A percentile compares a stretch with the other conserved stretches of the same genome.
These are phyloP conservation scores for Solanum tarijense DNA, from an alignment of 257 asterid species.

Conservation along the genomic window DNA sequence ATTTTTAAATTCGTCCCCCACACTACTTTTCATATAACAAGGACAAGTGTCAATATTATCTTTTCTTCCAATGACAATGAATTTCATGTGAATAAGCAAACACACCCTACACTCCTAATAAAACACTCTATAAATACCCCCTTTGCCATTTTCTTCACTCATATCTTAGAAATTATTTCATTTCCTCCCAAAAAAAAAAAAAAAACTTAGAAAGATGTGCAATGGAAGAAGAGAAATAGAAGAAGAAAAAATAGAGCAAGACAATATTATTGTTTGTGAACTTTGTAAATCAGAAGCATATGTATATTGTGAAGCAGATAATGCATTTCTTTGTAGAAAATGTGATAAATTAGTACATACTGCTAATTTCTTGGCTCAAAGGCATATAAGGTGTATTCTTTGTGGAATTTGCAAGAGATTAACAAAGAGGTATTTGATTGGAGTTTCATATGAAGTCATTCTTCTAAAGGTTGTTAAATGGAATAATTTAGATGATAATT, in stretches of 20 bases:
- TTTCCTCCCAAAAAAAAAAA: background rate
- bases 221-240: slow-evolving; percentile 21
- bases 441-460: slow-evolving; percentile 12
- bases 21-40: slow-evolving; percentile 8
- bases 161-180: background rate
- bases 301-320: slow-evolving; percentile 37
- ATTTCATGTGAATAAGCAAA: background rate
- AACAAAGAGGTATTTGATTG: slow-evolving; percentile 21
- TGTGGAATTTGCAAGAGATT: slow-evolving; percentile 21
- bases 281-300: slow-evolving; percentile 27
- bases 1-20: no score
- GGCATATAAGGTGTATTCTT: slow-evolving; percentile 33
- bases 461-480: slow-evolving; percentile 10
- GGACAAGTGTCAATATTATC: slow-evolving; percentile 12
- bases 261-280: slow-evolving; percentile 13
- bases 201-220: slow-evolving; percentile 16
- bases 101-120: background rate
- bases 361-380: slow-evolving; percentile 35
- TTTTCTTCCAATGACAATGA: background rate
- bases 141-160: background rate
- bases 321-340: slow-evolving; percentile 40
- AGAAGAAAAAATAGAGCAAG: background rate
- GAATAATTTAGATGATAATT: background rate
- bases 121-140: slow-evolving; percentile 5
- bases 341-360: slow-evolving; percentile 35